phyloP scores from a whole-genome alignment of 1,284 basidiomycete genomes.

The Neolentinus lepideus region DNA sequence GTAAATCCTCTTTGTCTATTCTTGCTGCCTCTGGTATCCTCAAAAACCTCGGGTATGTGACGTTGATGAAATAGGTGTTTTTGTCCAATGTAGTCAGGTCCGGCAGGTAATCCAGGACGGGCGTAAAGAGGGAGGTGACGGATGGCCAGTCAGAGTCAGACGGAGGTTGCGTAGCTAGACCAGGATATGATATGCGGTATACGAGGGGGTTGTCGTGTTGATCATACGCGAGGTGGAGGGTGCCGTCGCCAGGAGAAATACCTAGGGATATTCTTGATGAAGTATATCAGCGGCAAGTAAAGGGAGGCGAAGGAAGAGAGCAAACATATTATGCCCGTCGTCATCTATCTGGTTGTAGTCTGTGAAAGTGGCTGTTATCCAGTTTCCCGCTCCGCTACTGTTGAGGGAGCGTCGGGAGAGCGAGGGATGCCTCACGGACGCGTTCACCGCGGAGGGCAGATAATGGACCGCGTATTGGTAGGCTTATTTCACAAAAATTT shows the following conservation, averaged over 20 bases:
- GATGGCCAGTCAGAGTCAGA: constrained; percentile 6
- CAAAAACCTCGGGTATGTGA: constrained; percentile 36
- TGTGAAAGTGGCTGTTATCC: constrained; percentile 28
- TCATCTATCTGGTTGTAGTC: constrained; percentile 36
- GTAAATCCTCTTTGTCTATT: constrained; percentile 17
- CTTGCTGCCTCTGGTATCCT: constrained; percentile 15
- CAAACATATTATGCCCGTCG: constrained; percentile 34
- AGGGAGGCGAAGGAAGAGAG: background rate
- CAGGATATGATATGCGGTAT: constrained; percentile 28
- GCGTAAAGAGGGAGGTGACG: constrained; percentile 18
- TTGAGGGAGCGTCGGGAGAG: constrained; percentile 22
- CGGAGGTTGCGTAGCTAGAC: constrained; percentile 23
- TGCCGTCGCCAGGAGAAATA: constrained; percentile 32
- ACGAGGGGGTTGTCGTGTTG: constrained; percentile 34
- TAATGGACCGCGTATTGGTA: constrained; percentile 36
- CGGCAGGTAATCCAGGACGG: constrained; percentile 24
- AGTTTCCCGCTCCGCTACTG: constrained; percentile 11
- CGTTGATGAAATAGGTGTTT: constrained; percentile 26
- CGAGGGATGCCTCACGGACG: constrained; percentile 27
- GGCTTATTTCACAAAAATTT: constrained; percentile 14
- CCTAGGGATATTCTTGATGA: constrained; percentile 30
- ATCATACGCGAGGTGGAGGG: constrained; percentile 34
- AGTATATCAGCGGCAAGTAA: background rate
- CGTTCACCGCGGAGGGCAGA: constrained; percentile 20
- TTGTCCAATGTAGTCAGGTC: constrained; percentile 29